Conservation (phyloP, 306 rosid species). For the Pterocarpus santalinus region DNA sequence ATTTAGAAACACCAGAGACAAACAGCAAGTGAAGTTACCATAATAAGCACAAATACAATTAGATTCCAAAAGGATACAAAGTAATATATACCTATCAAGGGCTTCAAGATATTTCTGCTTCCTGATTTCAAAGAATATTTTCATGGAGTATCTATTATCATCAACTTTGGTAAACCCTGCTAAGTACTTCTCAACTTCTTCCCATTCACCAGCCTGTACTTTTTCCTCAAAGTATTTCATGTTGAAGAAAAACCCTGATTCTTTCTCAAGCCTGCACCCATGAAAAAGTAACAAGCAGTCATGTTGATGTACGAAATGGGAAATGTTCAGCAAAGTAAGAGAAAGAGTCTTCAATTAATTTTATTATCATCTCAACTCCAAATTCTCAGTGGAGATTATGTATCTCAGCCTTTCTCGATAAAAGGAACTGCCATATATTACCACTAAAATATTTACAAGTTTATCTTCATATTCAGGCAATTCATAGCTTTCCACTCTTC, state of each 20-base stretch:
- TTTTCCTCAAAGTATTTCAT: constrained; percentile 91
- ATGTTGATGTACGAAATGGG: background rate
- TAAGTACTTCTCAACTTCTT: constrained; percentile 88
- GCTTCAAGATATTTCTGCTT: constrained; percentile 97
- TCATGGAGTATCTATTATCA: constrained; percentile 92
- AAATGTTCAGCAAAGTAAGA: background rate
- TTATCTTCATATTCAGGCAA: constrained; percentile 23
- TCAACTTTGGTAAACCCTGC: constrained; percentile 87
- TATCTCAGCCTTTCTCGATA: constrained; percentile 8
- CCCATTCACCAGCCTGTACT: constrained; percentile 93
- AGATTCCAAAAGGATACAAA: constrained; percentile 23
- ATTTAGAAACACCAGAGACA: constrained; percentile 33
- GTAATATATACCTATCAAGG: constrained; percentile 77
- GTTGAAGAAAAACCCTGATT: constrained; percentile 91
- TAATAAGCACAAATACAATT: constrained; percentile 16
- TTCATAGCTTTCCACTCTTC: constrained; percentile 12
- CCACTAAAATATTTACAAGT: constrained; percentile 3
- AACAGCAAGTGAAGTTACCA: constrained; percentile 34
- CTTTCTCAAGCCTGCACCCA: constrained; percentile 79
- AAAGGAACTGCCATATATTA: background rate
- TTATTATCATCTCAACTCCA: constrained; percentile 11
- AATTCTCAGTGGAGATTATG: constrained; percentile 3
- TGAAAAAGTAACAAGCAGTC: constrained; percentile 7
- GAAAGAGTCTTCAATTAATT: constrained; percentile 17
- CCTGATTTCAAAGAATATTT: constrained; percentile 87